These are phyloP conservation scores for Xylariaceae sp. DNA, from an alignment of 2,329 filamentous ascomycete genomes.

Conservation along the genomic window DNA sequence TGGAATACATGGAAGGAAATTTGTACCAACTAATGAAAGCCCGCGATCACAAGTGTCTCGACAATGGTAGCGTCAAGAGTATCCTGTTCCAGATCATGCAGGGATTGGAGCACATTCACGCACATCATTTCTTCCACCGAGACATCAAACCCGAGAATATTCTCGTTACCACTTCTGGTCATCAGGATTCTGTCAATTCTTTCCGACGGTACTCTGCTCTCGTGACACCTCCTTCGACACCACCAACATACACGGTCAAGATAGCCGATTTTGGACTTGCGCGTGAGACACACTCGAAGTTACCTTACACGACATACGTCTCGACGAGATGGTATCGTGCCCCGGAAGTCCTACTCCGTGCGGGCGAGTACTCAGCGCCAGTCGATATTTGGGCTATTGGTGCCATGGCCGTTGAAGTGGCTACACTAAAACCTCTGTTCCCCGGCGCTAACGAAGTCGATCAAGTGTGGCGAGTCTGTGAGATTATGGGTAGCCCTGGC, in stretches of 20 bases:
- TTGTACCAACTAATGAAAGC: constrained; percentile 99
- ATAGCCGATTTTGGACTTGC: constrained; percentile 97
- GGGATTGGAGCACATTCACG: constrained; percentile 94
- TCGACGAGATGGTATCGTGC: constrained; percentile 98
- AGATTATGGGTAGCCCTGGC: constrained; percentile 98
- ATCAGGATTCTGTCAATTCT: constrained; percentile 74
- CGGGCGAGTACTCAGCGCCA: constrained; percentile 93
- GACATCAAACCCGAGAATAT: constrained; percentile 99
- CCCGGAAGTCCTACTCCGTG: constrained; percentile 87
- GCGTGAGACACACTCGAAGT: constrained; percentile 93
- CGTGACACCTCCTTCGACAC: constrained; percentile 91
- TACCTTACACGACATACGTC: constrained; percentile 97
- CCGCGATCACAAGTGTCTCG: constrained; percentile 88
- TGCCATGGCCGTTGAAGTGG: constrained; percentile 97
- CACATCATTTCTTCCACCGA: constrained; percentile 95
- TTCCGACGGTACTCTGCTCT: constrained; percentile 91
- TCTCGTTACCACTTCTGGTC: constrained; percentile 85
- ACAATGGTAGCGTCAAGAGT: constrained; percentile 91
- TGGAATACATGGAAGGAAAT: constrained; percentile 99
- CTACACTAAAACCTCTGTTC: constrained; percentile 93
- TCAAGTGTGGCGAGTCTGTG: constrained; percentile 97
- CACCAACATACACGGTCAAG: constrained; percentile 91
- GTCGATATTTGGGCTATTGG: constrained; percentile 99
- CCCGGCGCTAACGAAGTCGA: constrained; percentile 98
- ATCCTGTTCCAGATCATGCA: constrained; percentile 96